Percentiles rank a stretch among this genome's conserved stretches.
These are phyloP conservation scores for Musa troglodytarum DNA, from an alignment of 176 grass and related monocot species.

Conservation along the genomic window DNA sequence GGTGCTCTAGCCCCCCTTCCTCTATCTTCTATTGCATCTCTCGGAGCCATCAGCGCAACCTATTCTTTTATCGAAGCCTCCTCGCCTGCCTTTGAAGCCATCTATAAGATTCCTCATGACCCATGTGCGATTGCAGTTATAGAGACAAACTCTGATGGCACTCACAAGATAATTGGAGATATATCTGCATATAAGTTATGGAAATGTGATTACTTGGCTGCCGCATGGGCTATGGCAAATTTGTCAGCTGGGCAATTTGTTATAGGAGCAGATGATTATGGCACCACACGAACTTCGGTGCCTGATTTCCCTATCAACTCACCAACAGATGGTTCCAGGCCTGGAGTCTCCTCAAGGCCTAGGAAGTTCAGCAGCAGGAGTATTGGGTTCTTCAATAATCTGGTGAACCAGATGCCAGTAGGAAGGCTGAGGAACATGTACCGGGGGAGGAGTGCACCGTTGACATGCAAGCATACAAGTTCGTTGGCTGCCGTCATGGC, in stretches of 20 bases:
- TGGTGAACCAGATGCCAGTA: constrained; percentile 18
- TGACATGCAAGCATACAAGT: constrained; percentile 44
- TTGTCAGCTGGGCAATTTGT: constrained; percentile 34
- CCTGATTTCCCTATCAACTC: constrained; percentile 9
- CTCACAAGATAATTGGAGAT: constrained; percentile 33
- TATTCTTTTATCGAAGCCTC: constrained; percentile 41
- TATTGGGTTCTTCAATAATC: constrained; percentile 27
- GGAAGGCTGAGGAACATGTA: constrained; percentile 19
- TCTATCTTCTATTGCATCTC: background rate
- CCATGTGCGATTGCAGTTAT: constrained; percentile 38
- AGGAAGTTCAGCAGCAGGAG: constrained; percentile 22
- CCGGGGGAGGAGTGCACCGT: constrained; percentile 29
- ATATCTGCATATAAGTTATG: constrained; percentile 49
- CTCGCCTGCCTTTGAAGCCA: constrained; percentile 28
- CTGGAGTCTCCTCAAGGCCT: background rate
- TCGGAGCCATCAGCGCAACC: constrained; percentile 19
- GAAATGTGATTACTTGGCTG: constrained; percentile 35
- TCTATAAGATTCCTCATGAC: constrained; percentile 19
- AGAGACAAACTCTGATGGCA: constrained; percentile 22
- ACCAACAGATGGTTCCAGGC: background rate
- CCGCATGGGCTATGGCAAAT: constrained; percentile 45
- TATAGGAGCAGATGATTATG: constrained; percentile 12
- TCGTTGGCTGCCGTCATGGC: constrained; percentile 61
- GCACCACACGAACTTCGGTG: background rate
- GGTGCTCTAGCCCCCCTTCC: background rate